Base-by-base conservation (phyloP, 129 eudicot species). In the Flaveria trinervia region DNA sequence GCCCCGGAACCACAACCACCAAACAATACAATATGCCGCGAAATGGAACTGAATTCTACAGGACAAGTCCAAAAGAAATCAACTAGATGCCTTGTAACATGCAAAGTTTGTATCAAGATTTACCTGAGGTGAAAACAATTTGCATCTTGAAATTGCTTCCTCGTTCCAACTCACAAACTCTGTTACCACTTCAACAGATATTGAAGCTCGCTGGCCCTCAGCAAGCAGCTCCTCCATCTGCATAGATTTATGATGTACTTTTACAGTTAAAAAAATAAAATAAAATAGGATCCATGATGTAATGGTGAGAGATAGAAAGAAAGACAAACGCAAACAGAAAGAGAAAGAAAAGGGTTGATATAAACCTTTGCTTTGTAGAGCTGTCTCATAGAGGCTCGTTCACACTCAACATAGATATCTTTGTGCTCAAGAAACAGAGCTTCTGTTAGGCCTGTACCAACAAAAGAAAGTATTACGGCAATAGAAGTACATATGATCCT, bases 121-220 rank as follows among this genome's bases (percentile, higher is more conserved):
- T 85, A 88, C 97, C 96, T 86, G 92, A 61, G 91, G 80, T 61
- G 97, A 43, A 85, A 82, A 90, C 83, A 91, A 77, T 51, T 81
- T 80, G 65, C 92, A 88, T 78, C 97, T 83, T 3, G 94, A 88
- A 36, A 91, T 76, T 52, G 97, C 97, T 85, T 91, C 97, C 81
- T 91, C 92, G 70, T 91, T 91, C 97, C 94, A 88, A 45, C 92
- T 90, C 15, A 88, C 92, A 78, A 92, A 93, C 79, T 93, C 97
- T 48, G 92, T 88, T 84, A 93, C 98, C 83, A 88, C 97, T 66
- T 92, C 85, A 83, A 90, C 96, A 56, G 98, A 93, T 77, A 93
- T 93, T 68, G 96, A 72, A 79, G 89, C 88, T 66, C 97, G 85
- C 71, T 86, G 92, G 65, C 77, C 86, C 83, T 90, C 98, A 48